Percentiles rank a stretch among this genome's conserved stretches.
These are phyloP conservation scores for Nakazawaea ernobii DNA, from an alignment of 805 yeast species.

Conservation along the genomic window DNA sequence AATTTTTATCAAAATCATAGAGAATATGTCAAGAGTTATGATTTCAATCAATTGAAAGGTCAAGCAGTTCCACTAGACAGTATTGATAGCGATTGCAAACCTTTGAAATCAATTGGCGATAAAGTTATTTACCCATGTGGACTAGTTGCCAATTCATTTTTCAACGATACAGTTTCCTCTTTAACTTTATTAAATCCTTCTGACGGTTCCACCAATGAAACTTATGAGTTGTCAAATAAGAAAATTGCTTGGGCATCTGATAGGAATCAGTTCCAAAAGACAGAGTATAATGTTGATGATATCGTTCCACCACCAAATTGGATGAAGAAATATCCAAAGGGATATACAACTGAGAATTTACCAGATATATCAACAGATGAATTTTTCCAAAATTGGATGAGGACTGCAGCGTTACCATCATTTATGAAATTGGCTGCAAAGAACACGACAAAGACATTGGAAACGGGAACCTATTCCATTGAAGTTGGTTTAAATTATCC, in stretches of 20 bases:
- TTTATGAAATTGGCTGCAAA: constrained; percentile 79
- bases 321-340: constrained; percentile 73
- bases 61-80: constrained; percentile 49
- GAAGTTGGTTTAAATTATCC: constrained; percentile 76
- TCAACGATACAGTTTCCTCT: constrained; percentile 76
- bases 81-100: constrained; percentile 48
- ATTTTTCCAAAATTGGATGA: constrained; percentile 95
- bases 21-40: constrained; percentile 82
- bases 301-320: constrained; percentile 96
- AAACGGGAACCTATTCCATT: constrained; percentile 65
- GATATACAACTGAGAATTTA: constrained; percentile 77
- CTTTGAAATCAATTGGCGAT: constrained; percentile 34
- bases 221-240: constrained; percentile 36
- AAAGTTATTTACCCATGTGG: constrained; percentile 85
- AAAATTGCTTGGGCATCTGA: constrained; percentile 89
- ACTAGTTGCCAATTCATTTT: constrained; percentile 83
- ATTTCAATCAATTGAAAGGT: constrained; percentile 77
- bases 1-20: constrained; percentile 94
- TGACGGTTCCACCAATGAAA: constrained; percentile 30
- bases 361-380: constrained; percentile 77
- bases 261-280: constrained; percentile 61
- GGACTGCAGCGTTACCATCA: constrained; percentile 89
- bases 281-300: constrained; percentile 59
- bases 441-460: constrained; percentile 52
- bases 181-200: constrained; percentile 40